A percentile compares a stretch with the other conserved stretches of the same genome.
Conservation (phyloP, 768 basidiomycete genomes). For the Mycena indigotica region DNA sequence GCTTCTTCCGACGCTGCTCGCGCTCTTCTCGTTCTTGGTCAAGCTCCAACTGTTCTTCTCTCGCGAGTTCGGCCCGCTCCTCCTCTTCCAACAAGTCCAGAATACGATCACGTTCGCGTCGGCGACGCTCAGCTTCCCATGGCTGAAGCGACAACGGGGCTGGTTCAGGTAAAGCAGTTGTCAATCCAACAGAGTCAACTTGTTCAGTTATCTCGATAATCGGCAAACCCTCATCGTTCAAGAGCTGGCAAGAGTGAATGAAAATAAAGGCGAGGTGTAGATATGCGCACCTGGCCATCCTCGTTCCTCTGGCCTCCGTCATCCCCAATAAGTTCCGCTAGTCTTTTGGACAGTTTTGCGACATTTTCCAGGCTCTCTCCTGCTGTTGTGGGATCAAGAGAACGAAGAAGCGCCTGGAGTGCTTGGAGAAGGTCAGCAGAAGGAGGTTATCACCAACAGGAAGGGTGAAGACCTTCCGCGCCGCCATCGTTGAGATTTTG, state of each 20-base stretch:
- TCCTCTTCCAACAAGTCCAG: constrained; percentile 74
- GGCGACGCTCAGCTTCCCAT: constrained; percentile 50
- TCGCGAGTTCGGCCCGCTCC: constrained; percentile 50
- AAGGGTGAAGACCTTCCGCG: constrained; percentile 30
- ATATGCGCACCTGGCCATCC: constrained; percentile 62
- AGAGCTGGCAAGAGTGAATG: constrained; percentile 45
- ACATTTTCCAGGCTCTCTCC: constrained; percentile 45
- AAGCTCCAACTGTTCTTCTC: constrained; percentile 41
- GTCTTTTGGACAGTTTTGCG: constrained; percentile 57
- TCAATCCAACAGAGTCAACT: constrained; percentile 28
- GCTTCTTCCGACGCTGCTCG: constrained; percentile 53
- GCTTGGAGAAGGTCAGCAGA: constrained; percentile 31
- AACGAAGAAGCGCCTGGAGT: constrained; percentile 43
- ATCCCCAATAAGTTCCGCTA: constrained; percentile 58
- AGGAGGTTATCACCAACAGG: constrained; percentile 6
- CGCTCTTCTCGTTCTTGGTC: constrained; percentile 49
- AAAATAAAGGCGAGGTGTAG: constrained; percentile 15
- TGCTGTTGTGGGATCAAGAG: constrained; percentile 37
- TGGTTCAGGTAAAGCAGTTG: constrained; percentile 35
- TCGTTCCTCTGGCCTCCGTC: constrained; percentile 46
- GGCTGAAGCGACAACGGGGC: constrained; percentile 47
- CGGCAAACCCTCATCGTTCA: constrained; percentile 79
- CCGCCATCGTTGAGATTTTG: constrained; percentile 32
- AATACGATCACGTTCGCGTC: constrained; percentile 62
- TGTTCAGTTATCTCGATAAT: constrained; percentile 79